Evolutionary conservation across 306 rosid genomes (phyloP).

Genomic region (Dalbergia oliveri): DNA sequence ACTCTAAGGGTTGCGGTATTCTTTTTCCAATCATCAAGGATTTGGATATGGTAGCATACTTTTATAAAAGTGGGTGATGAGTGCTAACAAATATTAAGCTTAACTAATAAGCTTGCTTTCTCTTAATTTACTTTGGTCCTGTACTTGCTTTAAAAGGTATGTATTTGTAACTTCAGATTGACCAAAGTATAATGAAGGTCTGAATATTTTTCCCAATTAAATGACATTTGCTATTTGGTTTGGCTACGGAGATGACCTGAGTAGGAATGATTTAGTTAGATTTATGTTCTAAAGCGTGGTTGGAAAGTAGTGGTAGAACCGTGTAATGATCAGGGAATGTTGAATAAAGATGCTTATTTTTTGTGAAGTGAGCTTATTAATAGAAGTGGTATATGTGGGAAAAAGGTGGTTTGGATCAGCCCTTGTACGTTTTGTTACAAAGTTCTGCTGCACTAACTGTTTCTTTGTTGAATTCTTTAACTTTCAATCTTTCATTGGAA

Average conservation of each 20-base stretch:
- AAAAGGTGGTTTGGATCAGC: too few relatives aligned
- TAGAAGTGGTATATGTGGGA: too few relatives aligned
- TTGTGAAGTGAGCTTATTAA: too few relatives aligned
- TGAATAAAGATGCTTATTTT: too few relatives aligned
- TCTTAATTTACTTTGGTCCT: slow-evolving; percentile 14
- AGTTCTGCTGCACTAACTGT: too few relatives aligned
- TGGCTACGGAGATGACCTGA: background rate
- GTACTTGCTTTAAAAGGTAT: background rate
- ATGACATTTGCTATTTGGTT: slow-evolving; percentile 6
- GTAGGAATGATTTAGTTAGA: background rate
- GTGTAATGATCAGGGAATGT: too few relatives aligned
- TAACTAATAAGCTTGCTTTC: slow-evolving; percentile 62
- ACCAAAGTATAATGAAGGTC: slow-evolving; percentile 38
- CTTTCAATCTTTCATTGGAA: too few relatives aligned
- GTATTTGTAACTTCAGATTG: slow-evolving; percentile 17
- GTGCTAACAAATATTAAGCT: slow-evolving; percentile 58
- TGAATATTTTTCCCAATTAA: background rate
- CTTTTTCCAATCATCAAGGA: slow-evolving; percentile 63
- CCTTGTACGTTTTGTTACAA: too few relatives aligned
- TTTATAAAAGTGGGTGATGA: slow-evolving; percentile 55
- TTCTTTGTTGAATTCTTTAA: too few relatives aligned
- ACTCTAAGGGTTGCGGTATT: slow-evolving; percentile 58
- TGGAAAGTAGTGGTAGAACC: too few relatives aligned
- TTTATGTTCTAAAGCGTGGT: background rate
- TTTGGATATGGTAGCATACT: slow-evolving; percentile 62